Evolutionary conservation across 2,329 filamentous ascomycete species (phyloP).

Genomic region (Kalmusia sp.): DNA sequence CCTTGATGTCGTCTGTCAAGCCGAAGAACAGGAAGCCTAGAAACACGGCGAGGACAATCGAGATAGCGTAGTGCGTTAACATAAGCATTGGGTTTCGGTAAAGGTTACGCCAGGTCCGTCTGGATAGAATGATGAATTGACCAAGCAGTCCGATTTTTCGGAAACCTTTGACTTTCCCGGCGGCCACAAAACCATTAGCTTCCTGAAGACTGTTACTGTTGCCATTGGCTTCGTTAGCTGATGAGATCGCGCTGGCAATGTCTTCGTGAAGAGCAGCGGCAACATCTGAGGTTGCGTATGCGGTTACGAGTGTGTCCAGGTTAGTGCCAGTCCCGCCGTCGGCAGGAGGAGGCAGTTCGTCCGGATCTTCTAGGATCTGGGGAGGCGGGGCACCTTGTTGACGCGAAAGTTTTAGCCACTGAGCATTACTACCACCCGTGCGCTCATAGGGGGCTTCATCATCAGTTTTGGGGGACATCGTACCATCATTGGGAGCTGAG

Average conservation of each 20-base stretch:
- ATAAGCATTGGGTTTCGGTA: constrained; percentile 98
- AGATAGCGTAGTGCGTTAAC: constrained; percentile 97
- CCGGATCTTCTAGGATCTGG: constrained; percentile 73
- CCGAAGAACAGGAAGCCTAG: constrained; percentile 97
- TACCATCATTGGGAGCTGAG: constrained; percentile 57
- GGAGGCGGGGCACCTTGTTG: constrained; percentile 62
- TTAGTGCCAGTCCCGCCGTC: constrained; percentile 69
- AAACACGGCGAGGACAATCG: constrained; percentile 91
- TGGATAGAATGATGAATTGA: constrained; percentile 89
- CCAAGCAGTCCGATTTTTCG: constrained; percentile 77
- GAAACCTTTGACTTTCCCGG: constrained; percentile 77
- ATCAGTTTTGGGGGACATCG: constrained; percentile 66
- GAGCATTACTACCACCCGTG: constrained; percentile 58
- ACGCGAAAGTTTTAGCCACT: constrained; percentile 66
- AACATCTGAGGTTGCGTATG: constrained; percentile 80
- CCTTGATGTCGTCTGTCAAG: constrained; percentile 91
- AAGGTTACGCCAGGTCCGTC: constrained; percentile 93
- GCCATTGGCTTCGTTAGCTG: constrained; percentile 72
- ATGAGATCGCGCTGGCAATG: constrained; percentile 72
- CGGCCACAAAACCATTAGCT: constrained; percentile 60
- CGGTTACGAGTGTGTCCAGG: constrained; percentile 79
- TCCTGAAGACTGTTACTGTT: constrained; percentile 63
- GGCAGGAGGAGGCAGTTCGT: constrained; percentile 66
- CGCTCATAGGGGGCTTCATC: constrained; percentile 65
- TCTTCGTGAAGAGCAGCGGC: constrained; percentile 77